A percentile compares a stretch with the other conserved stretches of the same genome.
These are phyloP conservation scores for Phytophthora multivora DNA, from an alignment of 352 stramenopile species.

Conservation along the genomic window DNA sequence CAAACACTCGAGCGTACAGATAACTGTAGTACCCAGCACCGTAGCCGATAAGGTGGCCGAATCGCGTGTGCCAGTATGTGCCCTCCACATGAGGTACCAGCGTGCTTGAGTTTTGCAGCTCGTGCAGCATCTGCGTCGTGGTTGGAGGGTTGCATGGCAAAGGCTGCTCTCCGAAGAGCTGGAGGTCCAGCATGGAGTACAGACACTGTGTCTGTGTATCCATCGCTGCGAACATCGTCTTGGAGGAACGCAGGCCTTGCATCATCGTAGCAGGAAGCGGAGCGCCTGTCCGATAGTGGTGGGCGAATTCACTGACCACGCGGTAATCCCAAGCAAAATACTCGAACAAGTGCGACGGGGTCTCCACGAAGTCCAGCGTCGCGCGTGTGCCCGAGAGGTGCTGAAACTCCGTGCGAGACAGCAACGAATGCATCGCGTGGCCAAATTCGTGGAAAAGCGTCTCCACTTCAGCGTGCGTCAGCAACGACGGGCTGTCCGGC, in stretches of 20 bases:
- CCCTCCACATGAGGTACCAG: slow-evolving; percentile 79
- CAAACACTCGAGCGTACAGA: slow-evolving; percentile 90
- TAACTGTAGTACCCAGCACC: slow-evolving; percentile 93
- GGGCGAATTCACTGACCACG: slow-evolving; percentile 84
- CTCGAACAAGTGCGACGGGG: slow-evolving; percentile 97
- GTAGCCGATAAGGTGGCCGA: slow-evolving; percentile 91
- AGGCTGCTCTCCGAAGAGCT: slow-evolving; percentile 69
- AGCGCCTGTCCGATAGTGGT: slow-evolving; percentile 81
- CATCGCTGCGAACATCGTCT: slow-evolving; percentile 91
- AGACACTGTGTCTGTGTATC: slow-evolving; percentile 87
- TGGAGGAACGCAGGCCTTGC: slow-evolving; percentile 67
- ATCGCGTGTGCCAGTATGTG: slow-evolving; percentile 87
- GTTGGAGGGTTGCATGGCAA: slow-evolving; percentile 45
- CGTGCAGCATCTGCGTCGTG: slow-evolving; percentile 58
- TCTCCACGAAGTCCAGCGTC: slow-evolving; percentile 95
- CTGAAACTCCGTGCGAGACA: slow-evolving; percentile 97
- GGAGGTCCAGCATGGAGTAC: slow-evolving; percentile 82
- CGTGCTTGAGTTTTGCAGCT: slow-evolving; percentile 75
- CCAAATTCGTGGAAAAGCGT: slow-evolving; percentile 99
- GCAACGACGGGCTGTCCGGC: slow-evolving; percentile 65
- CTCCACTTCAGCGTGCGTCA: slow-evolving; percentile 95
- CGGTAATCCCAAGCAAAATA: slow-evolving; percentile 95
- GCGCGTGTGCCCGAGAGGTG: slow-evolving; percentile 96
- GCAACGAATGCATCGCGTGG: slow-evolving; percentile 96
- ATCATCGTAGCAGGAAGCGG: slow-evolving; percentile 83